A percentile compares a stretch with the other conserved stretches of the same genome.
phyloP scores from a whole-genome alignment of 345 rosid genomes.

The Ceriops zippeliana region DNA sequence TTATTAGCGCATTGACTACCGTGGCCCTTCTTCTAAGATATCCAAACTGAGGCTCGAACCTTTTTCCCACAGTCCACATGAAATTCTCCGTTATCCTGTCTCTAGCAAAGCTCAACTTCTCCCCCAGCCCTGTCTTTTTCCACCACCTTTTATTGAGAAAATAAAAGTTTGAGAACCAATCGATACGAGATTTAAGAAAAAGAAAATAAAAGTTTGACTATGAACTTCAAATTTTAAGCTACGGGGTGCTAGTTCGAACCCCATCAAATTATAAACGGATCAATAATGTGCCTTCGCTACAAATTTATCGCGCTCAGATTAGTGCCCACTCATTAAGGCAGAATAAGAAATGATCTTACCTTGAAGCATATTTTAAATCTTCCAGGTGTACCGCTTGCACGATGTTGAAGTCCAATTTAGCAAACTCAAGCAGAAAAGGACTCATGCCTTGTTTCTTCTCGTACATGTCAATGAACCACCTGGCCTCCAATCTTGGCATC shows the following conservation, averaged over 20 bases:
- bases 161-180: too few species aligned
- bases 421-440: slow-evolving; percentile 37
- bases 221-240: too few species aligned
- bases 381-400: slow-evolving; percentile 40
- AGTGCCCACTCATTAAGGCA: too few species aligned
- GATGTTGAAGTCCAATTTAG: slow-evolving; percentile 43
- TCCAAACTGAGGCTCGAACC: slow-evolving; percentile 25
- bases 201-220: too few species aligned
- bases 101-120: slow-evolving; percentile 36
- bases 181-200: background rate
- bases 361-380: slow-evolving; percentile 36
- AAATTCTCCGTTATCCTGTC: slow-evolving; percentile 36
- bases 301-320: too few species aligned
- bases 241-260: too few species aligned
- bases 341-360: slow-evolving; percentile 13
- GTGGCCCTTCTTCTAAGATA: slow-evolving; percentile 27
- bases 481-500: slow-evolving; percentile 39
- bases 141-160: slow-evolving; percentile 34
- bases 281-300: background rate
- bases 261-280: too few species aligned
- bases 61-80: slow-evolving; percentile 30
- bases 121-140: slow-evolving; percentile 24
- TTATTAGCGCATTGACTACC: slow-evolving; percentile 21
- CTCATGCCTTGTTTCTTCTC: slow-evolving; percentile 13
- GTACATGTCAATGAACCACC: slow-evolving; percentile 46